Conservation (phyloP, 192 early-diverging fungal genomes). For the Umbelopsis vinacea region DNA sequence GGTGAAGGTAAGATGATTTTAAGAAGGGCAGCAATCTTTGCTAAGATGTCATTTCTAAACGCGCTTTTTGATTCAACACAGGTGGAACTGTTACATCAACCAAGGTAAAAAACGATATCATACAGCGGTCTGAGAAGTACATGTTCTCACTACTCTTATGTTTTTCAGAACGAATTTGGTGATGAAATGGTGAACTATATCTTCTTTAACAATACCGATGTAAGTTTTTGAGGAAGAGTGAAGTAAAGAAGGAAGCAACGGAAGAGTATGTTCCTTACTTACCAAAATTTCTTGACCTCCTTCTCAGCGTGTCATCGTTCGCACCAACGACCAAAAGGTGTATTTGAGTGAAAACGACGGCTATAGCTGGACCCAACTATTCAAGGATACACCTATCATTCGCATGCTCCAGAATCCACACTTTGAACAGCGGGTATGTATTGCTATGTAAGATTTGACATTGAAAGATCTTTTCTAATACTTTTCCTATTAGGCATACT, state of each 20-base stretch:
- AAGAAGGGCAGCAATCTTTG: neutral
- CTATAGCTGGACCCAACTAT: constrained; percentile 54
- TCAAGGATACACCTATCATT: constrained; percentile 41
- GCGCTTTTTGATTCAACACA: neutral
- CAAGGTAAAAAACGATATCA: neutral
- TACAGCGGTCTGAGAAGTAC: neutral
- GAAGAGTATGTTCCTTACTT: neutral
- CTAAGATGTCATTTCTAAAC: neutral
- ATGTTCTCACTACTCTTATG: neutral
- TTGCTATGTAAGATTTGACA: neutral
- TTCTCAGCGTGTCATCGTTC: constrained; percentile 46
- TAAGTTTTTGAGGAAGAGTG: constrained; percentile 1
- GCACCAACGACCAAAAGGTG: constrained; percentile 55
- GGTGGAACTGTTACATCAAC: constrained; percentile 11
- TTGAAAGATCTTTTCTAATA: neutral
- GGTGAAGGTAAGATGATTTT: constrained; percentile 43
- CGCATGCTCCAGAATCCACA: constrained; percentile 68
- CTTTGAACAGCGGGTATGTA: constrained; percentile 47
- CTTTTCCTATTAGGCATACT: constrained; percentile 52
- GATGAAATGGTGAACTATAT: constrained; percentile 43
- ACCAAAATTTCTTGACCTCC: neutral
- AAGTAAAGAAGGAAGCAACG: neutral
- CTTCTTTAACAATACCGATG: constrained; percentile 42
- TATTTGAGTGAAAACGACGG: constrained; percentile 70
- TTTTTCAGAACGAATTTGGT: constrained; percentile 26